phyloP scores from a whole-genome alignment of 2,329 filamentous ascomycete species.

The Epichloe sp. region DNA sequence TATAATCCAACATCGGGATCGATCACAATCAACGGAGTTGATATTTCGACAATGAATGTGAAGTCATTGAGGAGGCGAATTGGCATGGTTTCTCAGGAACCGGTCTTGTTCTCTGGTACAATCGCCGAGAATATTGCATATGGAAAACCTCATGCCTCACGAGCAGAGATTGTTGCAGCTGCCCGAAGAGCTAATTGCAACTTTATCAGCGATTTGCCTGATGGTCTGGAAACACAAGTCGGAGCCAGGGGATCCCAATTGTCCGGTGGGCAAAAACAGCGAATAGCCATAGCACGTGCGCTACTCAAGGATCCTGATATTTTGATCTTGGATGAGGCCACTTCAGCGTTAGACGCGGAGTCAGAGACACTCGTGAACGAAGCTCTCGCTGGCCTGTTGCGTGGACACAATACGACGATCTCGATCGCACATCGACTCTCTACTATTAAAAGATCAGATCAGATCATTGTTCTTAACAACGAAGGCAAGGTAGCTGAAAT shows the following conservation, averaged over 20 bases:
- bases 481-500: slow-evolving; percentile 86
- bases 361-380: slow-evolving; percentile 94
- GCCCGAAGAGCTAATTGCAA: slow-evolving; percentile 89
- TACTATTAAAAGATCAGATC: slow-evolving; percentile 91
- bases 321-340: slow-evolving; percentile 90
- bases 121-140: slow-evolving; percentile 88
- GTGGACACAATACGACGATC: slow-evolving; percentile 88
- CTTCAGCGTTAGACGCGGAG: slow-evolving; percentile 88
- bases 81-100: slow-evolving; percentile 90
- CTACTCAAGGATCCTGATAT: slow-evolving; percentile 95
- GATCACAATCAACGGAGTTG: slow-evolving; percentile 73
- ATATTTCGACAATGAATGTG: slow-evolving; percentile 77
- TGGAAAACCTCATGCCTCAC: slow-evolving; percentile 65
- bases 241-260: slow-evolving; percentile 87
- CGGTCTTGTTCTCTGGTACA: slow-evolving; percentile 77
- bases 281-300: slow-evolving; percentile 91
- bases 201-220: slow-evolving; percentile 93
- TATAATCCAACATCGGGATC: slow-evolving; percentile 69
- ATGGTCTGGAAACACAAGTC: slow-evolving; percentile 87
- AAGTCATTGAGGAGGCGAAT: slow-evolving; percentile 88
- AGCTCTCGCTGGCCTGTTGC: slow-evolving; percentile 67
- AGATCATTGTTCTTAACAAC: slow-evolving; percentile 78
- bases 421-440: slow-evolving; percentile 92
- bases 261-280: slow-evolving; percentile 92
- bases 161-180: slow-evolving; percentile 71